Evolutionary conservation across 2,329 filamentous ascomycete genomes (phyloP).

Genomic region (Aspergillus sp.): DNA sequence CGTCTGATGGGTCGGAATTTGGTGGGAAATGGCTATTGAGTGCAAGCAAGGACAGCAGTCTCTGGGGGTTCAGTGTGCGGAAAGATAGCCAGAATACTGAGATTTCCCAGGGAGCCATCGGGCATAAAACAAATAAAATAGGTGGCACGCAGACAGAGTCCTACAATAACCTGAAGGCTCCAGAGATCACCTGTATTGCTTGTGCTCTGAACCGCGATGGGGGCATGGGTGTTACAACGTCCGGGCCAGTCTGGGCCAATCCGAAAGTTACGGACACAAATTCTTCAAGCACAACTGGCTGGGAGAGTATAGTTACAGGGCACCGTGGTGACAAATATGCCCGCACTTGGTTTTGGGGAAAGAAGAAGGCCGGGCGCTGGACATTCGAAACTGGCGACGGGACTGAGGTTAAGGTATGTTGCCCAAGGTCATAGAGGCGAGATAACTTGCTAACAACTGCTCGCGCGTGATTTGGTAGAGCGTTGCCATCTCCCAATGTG

Average conservation of each 20-base stretch:
- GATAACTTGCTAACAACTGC: background rate
- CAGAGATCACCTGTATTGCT: conserved; percentile 85
- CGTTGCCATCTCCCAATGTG: conserved; percentile 83
- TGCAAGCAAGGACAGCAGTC: conserved; percentile 77
- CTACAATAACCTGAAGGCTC: conserved; percentile 63
- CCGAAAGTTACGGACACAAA: conserved; percentile 60
- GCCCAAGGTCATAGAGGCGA: background rate
- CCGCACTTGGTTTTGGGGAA: conserved; percentile 96
- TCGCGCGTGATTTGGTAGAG: conserved; percentile 44
- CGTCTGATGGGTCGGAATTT: conserved; percentile 81
- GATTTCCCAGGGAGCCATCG: conserved; percentile 81
- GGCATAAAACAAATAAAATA: conserved; percentile 77
- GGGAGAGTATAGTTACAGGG: conserved; percentile 94
- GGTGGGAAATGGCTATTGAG: conserved; percentile 92
- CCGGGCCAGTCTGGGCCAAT: conserved; percentile 78
- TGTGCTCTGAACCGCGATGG: conserved; percentile 91
- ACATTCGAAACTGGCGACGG: conserved; percentile 80
- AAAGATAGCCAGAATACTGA: conserved; percentile 91
- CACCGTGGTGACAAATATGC: conserved; percentile 79
- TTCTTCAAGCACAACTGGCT: conserved; percentile 74
- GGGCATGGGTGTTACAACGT: conserved; percentile 77
- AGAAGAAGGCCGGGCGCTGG: conserved; percentile 89
- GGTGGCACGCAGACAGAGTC: conserved; percentile 12
- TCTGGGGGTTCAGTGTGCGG: conserved; percentile 95
- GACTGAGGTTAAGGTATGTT: conserved; percentile 57